Conservation (phyloP, 305 asterid genomes). For the Fraxinus paxiana region DNA sequence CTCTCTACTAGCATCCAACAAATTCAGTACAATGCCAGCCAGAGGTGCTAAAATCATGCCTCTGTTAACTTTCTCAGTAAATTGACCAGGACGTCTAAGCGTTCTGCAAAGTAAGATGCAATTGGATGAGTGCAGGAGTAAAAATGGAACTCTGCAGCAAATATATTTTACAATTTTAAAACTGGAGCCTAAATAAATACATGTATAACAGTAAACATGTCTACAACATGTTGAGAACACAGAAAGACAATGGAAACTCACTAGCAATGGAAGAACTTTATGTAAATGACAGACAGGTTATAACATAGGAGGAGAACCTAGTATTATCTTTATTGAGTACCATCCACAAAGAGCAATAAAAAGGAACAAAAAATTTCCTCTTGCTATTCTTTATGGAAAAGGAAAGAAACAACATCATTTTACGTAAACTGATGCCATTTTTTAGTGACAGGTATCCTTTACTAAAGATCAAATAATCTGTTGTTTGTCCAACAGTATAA, state of each 20-base stretch:
- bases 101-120: slow-evolving; percentile 40
- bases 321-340: not conserved
- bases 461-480: not conserved
- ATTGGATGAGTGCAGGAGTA: slow-evolving; percentile 13
- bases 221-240: not conserved
- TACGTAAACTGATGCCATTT: not conserved
- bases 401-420: not conserved
- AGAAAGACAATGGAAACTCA: not conserved
- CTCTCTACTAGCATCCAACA: slow-evolving; percentile 57
- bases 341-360: not conserved
- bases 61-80: slow-evolving; percentile 64
- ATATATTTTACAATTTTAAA: not conserved
- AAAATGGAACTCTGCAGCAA: not conserved
- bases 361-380: not conserved
- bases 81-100: slow-evolving; percentile 71
- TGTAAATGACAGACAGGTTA: not conserved
- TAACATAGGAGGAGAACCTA: not conserved
- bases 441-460: not conserved
- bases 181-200: not conserved
- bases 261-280: not conserved
- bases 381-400: not conserved
- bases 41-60: slow-evolving; percentile 92
- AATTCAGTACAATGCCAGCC: slow-evolving; percentile 78
- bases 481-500: not conserved
- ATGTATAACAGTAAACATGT: not conserved